Evolutionary conservation across 805 yeast genomes (phyloP).

Genomic region (Pichia heedii): DNA sequence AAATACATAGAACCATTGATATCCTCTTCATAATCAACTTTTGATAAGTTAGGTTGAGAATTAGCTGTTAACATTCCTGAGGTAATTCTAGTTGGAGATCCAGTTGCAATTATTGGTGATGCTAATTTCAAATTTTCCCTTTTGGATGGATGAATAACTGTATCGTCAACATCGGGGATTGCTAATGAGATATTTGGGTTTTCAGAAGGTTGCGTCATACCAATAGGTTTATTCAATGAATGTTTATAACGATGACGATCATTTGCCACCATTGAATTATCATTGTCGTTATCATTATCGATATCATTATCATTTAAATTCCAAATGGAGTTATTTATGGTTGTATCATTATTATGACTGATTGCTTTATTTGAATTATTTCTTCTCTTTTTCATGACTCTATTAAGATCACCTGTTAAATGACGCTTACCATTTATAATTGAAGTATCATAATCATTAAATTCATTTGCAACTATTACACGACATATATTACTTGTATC

Average conservation of each 20-base stretch:
- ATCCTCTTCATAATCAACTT: conserved; percentile 15
- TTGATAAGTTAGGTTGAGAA: conserved; percentile 29
- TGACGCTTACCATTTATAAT: conserved; percentile 16
- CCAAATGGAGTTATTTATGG: conserved; percentile 17
- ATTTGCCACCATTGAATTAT: not conserved
- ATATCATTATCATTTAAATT: conserved; percentile 3
- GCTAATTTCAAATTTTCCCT: conserved; percentile 17
- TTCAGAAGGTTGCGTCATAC: conserved; percentile 1
- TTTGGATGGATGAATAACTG: conserved; percentile 18
- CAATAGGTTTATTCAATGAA: conserved; percentile 6
- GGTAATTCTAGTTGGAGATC: conserved; percentile 29
- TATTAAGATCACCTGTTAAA: conserved; percentile 18
- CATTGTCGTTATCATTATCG: not conserved
- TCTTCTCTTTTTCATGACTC: conserved; percentile 22
- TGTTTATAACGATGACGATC: not conserved
- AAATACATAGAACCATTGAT: conserved; percentile 4
- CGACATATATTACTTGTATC: conserved; percentile 38
- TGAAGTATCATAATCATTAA: conserved; percentile 5
- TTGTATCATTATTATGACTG: conserved; percentile 9
- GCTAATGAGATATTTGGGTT: conserved; percentile 9
- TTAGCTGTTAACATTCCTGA: conserved; percentile 27
- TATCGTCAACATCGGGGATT: conserved; percentile 11
- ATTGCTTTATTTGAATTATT: conserved; percentile 18
- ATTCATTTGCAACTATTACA: conserved; percentile 37
- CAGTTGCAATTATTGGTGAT: conserved; percentile 26